Conservation (phyloP, 2,329 filamentous ascomycete species). For the Cordyceps sp. region DNA sequence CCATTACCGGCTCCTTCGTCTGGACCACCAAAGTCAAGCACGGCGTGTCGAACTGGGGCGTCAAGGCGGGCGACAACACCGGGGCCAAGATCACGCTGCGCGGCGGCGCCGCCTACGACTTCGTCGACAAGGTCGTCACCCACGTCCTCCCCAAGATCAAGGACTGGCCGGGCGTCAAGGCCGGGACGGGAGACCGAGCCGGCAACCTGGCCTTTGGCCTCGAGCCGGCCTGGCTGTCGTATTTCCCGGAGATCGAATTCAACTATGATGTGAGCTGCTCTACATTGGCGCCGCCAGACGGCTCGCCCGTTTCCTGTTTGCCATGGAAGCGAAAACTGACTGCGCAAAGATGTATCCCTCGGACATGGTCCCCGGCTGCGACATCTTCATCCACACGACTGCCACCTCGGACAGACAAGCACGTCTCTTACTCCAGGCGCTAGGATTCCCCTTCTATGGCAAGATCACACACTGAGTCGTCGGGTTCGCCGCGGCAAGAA, state of each 20-base stretch:
- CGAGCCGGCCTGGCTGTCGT: slow-evolving; percentile 53
- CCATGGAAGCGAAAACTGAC: no score
- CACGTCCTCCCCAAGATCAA: slow-evolving; percentile 90
- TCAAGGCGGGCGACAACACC: slow-evolving; percentile 54
- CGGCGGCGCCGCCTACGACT: slow-evolving; percentile 74
- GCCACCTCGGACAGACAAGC: slow-evolving; percentile 77
- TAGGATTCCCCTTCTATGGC: slow-evolving; percentile 56
- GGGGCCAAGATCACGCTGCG: slow-evolving; percentile 63
- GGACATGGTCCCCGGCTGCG: slow-evolving; percentile 68
- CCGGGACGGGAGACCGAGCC: slow-evolving; percentile 60
- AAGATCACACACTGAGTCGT: slow-evolving; percentile 32
- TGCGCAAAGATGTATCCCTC: slow-evolving; percentile 47
- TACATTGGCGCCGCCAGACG: no score
- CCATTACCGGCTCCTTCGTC: slow-evolving; percentile 61
- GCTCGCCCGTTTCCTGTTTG: no score
- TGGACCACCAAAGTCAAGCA: slow-evolving; percentile 54
- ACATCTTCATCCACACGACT: slow-evolving; percentile 70
- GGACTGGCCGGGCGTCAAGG: slow-evolving; percentile 64
- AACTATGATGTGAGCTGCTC: slow-evolving; percentile 76
- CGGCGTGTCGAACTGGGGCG: slow-evolving; percentile 59
- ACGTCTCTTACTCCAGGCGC: slow-evolving; percentile 42
- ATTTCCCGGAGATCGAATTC: slow-evolving; percentile 87
- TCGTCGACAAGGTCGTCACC: slow-evolving; percentile 78
- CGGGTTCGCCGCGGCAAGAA: background rate
- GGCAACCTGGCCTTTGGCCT: slow-evolving; percentile 82